Evolutionary conservation across 75 land plant genomes (phyloP).

Genomic region (Chamaecyparis obtusa): DNA sequence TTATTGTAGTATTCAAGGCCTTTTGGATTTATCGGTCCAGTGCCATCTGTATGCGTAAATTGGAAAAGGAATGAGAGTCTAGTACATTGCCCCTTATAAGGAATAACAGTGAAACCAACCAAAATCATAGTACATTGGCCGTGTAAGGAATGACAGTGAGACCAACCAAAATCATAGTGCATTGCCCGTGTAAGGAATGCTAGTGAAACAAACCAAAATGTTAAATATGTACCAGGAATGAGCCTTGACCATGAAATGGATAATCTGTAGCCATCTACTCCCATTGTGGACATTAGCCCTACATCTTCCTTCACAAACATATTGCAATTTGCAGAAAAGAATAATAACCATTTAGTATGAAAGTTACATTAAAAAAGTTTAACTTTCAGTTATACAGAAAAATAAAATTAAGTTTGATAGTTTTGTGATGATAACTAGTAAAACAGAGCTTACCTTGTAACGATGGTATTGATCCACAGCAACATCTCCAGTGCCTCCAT

Average conservation of each 20-base stretch:
- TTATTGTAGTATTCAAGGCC: constrained; percentile 33
- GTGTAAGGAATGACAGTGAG: no score
- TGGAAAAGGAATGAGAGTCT: no score
- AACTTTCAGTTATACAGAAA: neutral
- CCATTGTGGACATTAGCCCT: constrained; percentile 22
- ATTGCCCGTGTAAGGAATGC: neutral
- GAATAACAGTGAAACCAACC: no score
- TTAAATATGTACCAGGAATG: constrained; percentile 30
- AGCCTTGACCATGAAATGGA: constrained; percentile 53
- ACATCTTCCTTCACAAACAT: constrained; percentile 37
- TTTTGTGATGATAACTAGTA: neutral
- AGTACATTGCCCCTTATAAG: no score
- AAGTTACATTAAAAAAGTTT: neutral
- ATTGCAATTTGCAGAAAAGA: neutral
- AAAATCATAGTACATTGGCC: no score
- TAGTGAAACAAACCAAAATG: neutral
- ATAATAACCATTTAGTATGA: neutral
- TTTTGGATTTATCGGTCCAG: constrained; percentile 20
- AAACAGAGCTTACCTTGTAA: constrained; percentile 30
- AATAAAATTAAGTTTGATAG: neutral
- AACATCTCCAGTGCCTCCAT: constrained; percentile 35
- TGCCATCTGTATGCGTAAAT: constrained; percentile 18
- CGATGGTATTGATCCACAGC: constrained; percentile 40
- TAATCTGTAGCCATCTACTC: constrained; percentile 44
- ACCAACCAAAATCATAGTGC: no score